Conservation (phyloP, 352 stramenopile genomes). For the Aphanomyces euteiches region DNA sequence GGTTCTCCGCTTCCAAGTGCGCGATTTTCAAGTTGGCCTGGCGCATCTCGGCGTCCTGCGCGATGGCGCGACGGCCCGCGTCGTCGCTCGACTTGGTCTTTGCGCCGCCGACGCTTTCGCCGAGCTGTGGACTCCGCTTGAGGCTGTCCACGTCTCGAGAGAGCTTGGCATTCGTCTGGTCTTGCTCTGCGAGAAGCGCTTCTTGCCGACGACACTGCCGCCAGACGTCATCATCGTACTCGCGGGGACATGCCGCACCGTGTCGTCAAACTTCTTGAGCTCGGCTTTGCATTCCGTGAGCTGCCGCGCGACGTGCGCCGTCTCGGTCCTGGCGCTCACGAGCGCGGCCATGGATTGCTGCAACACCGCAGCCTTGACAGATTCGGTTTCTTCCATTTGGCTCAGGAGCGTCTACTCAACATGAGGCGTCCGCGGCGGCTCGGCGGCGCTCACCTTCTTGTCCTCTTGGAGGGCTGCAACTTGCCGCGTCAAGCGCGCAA, state of each 20-base stretch:
- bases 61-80: not conserved
- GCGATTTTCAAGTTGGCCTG: conserved; percentile 24
- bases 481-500: not conserved
- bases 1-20: conserved; percentile 16
- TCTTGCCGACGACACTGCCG: not conserved
- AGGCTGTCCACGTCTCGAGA: conserved; percentile 1
- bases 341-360: conserved; percentile 15
- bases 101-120: not conserved
- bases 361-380: not conserved
- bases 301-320: not conserved
- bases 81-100: not conserved
- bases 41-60: not conserved
- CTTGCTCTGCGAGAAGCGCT: conserved; percentile 10
- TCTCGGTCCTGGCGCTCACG: not conserved
- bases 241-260: not conserved
- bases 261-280: conserved; percentile 1
- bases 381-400: conserved; percentile 24
- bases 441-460: conserved; percentile 1
- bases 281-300: not conserved
- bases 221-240: not conserved
- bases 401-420: conserved; percentile 3
- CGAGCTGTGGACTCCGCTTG: not conserved
- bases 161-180: not conserved
- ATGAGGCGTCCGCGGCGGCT: not conserved
- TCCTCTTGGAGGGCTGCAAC: not conserved